A percentile compares a stretch with the other conserved stretches of the same genome.
Evolutionary conservation across 192 early-diverging fungal genomes (phyloP).

Genomic region (Rhizoclosmatium sp.): DNA sequence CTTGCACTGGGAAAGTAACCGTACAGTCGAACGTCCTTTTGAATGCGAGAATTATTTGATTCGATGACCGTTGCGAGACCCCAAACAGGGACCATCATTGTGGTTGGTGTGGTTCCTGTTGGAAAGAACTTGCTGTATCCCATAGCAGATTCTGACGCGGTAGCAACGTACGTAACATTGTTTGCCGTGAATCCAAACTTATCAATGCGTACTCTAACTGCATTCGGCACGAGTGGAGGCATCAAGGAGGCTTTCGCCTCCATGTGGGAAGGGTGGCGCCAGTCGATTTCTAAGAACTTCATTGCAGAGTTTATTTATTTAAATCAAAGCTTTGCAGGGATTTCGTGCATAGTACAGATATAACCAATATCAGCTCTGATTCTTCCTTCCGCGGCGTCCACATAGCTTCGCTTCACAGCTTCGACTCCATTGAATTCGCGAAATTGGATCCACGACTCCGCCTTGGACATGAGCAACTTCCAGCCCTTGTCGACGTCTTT

Average conservation of each 20-base stretch:
- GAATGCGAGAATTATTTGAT: constrained; percentile 14
- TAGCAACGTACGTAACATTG: constrained; percentile 51
- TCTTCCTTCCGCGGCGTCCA: constrained; percentile 32
- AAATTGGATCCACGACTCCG: constrained; percentile 35
- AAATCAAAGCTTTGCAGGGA: too few species aligned
- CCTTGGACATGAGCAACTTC: constrained; percentile 26
- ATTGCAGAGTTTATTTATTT: too few species aligned
- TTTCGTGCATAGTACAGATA: neutral
- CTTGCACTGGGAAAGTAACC: constrained; percentile 51
- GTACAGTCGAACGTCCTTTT: constrained; percentile 46
- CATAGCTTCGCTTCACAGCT: constrained; percentile 25
- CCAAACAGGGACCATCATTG: constrained; percentile 47
- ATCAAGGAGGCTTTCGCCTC: too few species aligned
- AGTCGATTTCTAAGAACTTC: too few species aligned
- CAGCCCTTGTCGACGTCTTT: constrained; percentile 26
- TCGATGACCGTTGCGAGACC: constrained; percentile 46
- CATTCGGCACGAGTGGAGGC: constrained; percentile 8
- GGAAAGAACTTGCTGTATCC: constrained; percentile 50
- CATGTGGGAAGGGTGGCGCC: too few species aligned
- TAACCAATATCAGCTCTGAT: constrained; percentile 33
- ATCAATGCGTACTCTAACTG: constrained; percentile 46
- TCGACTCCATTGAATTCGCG: neutral
- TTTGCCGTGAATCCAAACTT: constrained; percentile 51
- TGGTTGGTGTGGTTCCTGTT: neutral
- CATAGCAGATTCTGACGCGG: constrained; percentile 28